Base-by-base conservation (phyloP, 805 yeast genomes). In the Yarrowia yakushimensis region DNA sequence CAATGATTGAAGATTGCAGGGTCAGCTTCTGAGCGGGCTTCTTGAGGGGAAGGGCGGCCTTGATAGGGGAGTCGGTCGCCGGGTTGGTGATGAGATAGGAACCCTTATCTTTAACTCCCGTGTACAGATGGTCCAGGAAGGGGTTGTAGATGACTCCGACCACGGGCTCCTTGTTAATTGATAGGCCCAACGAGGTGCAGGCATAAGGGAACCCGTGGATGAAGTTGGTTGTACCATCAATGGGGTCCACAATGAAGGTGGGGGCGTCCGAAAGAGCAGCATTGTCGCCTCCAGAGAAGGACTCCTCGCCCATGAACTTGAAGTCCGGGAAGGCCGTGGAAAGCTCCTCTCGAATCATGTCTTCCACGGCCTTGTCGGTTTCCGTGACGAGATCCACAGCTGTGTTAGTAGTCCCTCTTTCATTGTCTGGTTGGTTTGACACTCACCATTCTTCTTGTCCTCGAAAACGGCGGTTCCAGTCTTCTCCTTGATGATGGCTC, bases 91-190 rank as follows among this genome's bases (percentile, higher is more conserved):
- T 84, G 46, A 84, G 69, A 66, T 59, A 82, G 0, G 87, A 79
- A 39, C 88, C 88, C 45, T 77, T 71, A 6, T 85, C 86, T 64
- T 76, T 78, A 31, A 83, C 79, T 3, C 82, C 88, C 46, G 79
- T 78, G 74, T 78, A 85, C 65, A 84, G 67, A 62, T 77, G 77
- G 66, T 82, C 74, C 68, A 81, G 68, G 66, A 81, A 82, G 9
- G 88, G 88, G 69, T 84, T 85, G 70, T 77, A 84, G n/a, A 85
- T 81, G 12, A 84, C 88, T 27, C 88, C 88, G n/a, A 84, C 84
- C 0, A 76, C 80, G 1, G 88, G 81, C 61, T 71, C 71, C 41
- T 77, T 76, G 64, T 76, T 69, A 17, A 81, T 71, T 1, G 86
- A 77, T 61, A 85, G 77, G 0, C 88, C 88, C 37, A 85, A 68